Percentiles rank a stretch among this genome's conserved stretches.
Conservation (phyloP, 2,329 filamentous ascomycete genomes). For the Aspergillus costaricaensis region DNA sequence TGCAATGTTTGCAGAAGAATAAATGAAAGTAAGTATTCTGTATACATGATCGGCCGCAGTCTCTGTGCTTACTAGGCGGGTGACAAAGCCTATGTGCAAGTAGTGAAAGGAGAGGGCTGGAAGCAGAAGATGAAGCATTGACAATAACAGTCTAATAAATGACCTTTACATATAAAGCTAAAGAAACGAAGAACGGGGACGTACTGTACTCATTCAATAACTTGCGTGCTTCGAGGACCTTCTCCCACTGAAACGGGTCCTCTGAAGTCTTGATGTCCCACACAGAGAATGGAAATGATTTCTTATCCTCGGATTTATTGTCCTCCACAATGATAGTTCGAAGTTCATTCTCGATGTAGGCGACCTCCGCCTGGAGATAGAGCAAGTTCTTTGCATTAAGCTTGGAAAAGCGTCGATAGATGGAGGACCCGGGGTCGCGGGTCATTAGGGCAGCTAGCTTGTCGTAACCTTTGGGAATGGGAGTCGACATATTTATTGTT, state of each 20-base stretch:
- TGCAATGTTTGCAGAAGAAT: too few relatives aligned
- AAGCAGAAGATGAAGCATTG: too few relatives aligned
- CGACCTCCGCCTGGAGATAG: background rate
- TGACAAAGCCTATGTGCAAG: too few relatives aligned
- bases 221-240: background rate
- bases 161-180: too few relatives aligned
- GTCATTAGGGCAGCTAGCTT: background rate
- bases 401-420: background rate
- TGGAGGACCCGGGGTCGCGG: background rate
- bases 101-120: too few relatives aligned
- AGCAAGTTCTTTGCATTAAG: background rate
- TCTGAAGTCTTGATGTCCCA: background rate
- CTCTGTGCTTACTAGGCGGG: background rate
- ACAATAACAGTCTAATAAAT: too few relatives aligned
- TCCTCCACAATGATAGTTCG: background rate
- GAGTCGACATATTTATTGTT: background rate
- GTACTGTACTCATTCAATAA: background rate
- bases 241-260: background rate
- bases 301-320: background rate
- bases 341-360: background rate
- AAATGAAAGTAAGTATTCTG: too few relatives aligned
- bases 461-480: background rate
- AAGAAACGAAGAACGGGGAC: too few relatives aligned
- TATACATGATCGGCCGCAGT: too few relatives aligned
- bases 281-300: background rate